Base-by-base conservation (phyloP, 169 alveolate genomes). In the Cryptosporidium ryanae region DNA sequence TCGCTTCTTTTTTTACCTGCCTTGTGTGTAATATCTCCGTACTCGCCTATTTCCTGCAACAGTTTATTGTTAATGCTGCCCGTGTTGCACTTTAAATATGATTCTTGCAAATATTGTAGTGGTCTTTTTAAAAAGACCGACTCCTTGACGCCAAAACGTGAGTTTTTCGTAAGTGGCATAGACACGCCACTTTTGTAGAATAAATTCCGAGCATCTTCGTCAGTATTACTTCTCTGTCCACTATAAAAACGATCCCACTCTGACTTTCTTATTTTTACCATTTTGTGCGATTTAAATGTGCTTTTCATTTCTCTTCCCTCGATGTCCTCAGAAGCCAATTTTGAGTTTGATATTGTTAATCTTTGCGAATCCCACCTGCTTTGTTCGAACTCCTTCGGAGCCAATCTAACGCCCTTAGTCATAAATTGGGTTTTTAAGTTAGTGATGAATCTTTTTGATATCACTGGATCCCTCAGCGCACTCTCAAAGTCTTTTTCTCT, bases 191-290 rank as follows among this genome's bases (percentile, higher is more conserved):
- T 68, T 2, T 66, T 52, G 18, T 68, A 68, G 31, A 68, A 68
- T n/a, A 68, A 44, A 44, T 68, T 68, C 52, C 83, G 23, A n/a
- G 83, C 83, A 18, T 68, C 83, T 61, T 68, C 83, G n/a, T 68
- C 83, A 46, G 52, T 52, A 1, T 52, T 52, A 3, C 66, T 52
- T 27, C 52, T 68, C 31, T 50, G 83, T 1, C 83, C 83, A 15
- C 54, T 27, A 54, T 68, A 68, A 44, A 68, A 68, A 18, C 38
- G 50, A 21, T 68, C 83, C 83, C 83, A 68, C 6, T 55, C 66
- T 32, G 67, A 52, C 57, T 68, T 68, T 21, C 50, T 46, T 17
- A 68, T 68, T 21, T 54, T 68, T 27, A 68, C 21, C 65, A 68
- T 68, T 15, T 65, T 50, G 17, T 48, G 25, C 18, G 66, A 50